Conservation (phyloP, 106 monocot genomes). For the Hemerocallis citrina region DNA sequence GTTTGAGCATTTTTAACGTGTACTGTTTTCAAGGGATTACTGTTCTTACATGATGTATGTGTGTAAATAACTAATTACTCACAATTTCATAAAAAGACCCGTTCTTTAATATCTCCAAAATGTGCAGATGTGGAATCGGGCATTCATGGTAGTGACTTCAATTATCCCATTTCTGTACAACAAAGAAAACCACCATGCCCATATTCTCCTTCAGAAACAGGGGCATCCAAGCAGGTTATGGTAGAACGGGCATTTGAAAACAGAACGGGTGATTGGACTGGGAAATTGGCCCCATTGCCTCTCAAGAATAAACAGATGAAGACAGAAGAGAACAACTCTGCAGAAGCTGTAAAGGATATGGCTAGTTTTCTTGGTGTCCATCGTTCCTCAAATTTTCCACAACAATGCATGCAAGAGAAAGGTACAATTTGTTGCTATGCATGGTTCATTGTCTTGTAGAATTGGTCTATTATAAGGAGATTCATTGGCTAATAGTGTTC, state of each 20-base stretch:
- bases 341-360: conserved; percentile 13
- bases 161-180: conserved; percentile 36
- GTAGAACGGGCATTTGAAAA: conserved; percentile 27
- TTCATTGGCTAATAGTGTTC: not conserved
- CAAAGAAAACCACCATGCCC: conserved; percentile 18
- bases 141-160: conserved; percentile 48
- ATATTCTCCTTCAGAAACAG: conserved; percentile 55
- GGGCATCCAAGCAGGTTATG: conserved; percentile 42
- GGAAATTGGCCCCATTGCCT: not conserved
- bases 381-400: conserved; percentile 10
- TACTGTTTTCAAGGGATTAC: not conserved
- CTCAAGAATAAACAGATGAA: conserved; percentile 9
- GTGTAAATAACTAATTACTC: not conserved
- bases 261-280: conserved; percentile 17
- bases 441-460: not conserved
- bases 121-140: conserved; percentile 67
- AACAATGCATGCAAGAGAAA: conserved; percentile 9
- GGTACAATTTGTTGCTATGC: not conserved
- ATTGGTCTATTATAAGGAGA: not conserved
- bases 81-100: conserved; percentile 2
- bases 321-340: conserved; percentile 7
- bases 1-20: not conserved
- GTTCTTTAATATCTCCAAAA: not conserved
- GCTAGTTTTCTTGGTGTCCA: conserved; percentile 13
- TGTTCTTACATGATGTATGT: not conserved